Evolutionary conservation across 2,329 filamentous ascomycete genomes (phyloP), one percentile per base, ranked within the genome.

Genomic region (Beauveria sp.): DNA sequence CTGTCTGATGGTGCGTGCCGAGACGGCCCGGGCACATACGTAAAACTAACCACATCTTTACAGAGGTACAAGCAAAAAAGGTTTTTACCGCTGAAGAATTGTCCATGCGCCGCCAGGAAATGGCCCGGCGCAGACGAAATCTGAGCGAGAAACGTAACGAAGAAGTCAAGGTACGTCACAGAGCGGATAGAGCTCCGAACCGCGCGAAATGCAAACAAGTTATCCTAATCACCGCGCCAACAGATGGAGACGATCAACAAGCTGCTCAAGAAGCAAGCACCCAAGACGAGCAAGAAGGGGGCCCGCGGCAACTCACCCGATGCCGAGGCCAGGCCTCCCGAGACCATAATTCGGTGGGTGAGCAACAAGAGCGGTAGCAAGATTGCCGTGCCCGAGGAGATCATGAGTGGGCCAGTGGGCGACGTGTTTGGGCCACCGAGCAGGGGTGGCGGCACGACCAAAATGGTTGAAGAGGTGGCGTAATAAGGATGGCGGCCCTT

Each of bases 171-270:
- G 83, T 81, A 76, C 61, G 73, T 62, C 24, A 1, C 12, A 10
- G n/a, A 54, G 20, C 38, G 45, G 14, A 34, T 10, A 26, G 2
- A 12, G 26, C n/a, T 10, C 16, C 5, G 18, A 51, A 38, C 12
- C 34, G 14, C 34, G 34, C 34, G 34, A 38, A 38, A 38, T 38
- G 34, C 34, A 38, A 26, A 28, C 38, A 49, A 22, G 5, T 1
- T 5, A 14, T 45, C 26, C 46, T 52, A 45, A 51, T 26, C 26
- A 52, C 5, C 20, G 16, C 24, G 24, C 9, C n/a, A 49, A 54
- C 67, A 93, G 89, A 90, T 91, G 83, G 90, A 93, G 79, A 95
- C 90, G 0, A 93, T 95, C 82, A 93, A 95, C 79, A 92, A 93
- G 69, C 85, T 95, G 2, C 84, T 95, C 58, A 92, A 92, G 74